These are phyloP conservation scores for Psidium friedrichsthalianum DNA, from an alignment of 345 rosid species.

Conservation along the genomic window DNA sequence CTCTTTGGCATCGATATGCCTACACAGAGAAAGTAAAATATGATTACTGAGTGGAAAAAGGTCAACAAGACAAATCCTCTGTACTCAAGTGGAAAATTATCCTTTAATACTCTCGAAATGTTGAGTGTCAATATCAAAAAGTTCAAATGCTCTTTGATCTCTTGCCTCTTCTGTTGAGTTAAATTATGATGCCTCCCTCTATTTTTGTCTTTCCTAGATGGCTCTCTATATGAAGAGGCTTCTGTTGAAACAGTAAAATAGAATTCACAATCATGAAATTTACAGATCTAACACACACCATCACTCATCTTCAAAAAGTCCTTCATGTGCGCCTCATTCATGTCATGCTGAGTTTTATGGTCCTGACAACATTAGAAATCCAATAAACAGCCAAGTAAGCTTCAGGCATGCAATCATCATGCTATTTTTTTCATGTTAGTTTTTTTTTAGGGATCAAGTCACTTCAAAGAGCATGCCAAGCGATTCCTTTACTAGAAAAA, in stretches of 20 bases:
- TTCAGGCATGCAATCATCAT: background rate
- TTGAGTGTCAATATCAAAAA: constrained; percentile 94
- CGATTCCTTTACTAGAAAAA: background rate
- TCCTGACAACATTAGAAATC: background rate
- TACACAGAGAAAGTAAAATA: constrained; percentile 12
- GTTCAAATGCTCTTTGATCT: constrained; percentile 91
- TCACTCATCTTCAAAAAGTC: background rate
- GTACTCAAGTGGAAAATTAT: background rate
- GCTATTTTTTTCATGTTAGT: background rate
- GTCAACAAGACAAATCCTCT: background rate
- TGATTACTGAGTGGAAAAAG: background rate
- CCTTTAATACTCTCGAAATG: no score
- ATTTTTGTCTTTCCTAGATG: constrained; percentile 57
- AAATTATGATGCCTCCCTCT: constrained; percentile 71
- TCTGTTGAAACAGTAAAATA: constrained; percentile 13
- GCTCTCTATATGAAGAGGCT: constrained; percentile 29
- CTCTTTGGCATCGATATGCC: constrained; percentile 96
- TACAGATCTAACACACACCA: background rate
- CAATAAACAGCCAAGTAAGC: background rate
- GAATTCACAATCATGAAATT: background rate
- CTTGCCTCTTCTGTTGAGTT: constrained; percentile 65
- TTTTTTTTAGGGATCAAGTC: background rate
- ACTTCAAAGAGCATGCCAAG: background rate
- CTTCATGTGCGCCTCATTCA: background rate
- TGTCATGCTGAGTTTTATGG: background rate